Evolutionary conservation across 352 stramenopile genomes (phyloP).

Genomic region (Phytopythium helicoides): DNA sequence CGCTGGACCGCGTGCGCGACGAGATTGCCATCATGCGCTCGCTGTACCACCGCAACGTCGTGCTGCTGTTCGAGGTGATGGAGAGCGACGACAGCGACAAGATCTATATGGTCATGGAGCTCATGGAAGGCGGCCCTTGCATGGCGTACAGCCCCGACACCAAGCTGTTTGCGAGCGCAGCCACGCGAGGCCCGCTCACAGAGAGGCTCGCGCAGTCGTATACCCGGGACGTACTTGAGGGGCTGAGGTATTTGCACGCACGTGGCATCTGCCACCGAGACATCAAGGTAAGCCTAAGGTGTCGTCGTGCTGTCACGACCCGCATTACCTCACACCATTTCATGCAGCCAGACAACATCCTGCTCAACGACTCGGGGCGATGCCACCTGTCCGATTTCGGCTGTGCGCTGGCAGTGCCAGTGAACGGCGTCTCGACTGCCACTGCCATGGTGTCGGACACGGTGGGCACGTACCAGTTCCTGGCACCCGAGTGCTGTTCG

Average conservation of each 20-base stretch:
- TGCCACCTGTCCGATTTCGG: conserved; percentile 89
- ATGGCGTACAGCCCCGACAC: conserved; percentile 75
- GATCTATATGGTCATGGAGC: conserved; percentile 85
- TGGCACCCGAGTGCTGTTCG: conserved; percentile 85
- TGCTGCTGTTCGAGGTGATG: conserved; percentile 90
- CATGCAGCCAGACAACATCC: conserved; percentile 82
- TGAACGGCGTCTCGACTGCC: neutral
- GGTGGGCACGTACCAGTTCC: conserved; percentile 89
- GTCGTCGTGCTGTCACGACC: too few species aligned
- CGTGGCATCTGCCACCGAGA: conserved; percentile 84
- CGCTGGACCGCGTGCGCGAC: conserved; percentile 73
- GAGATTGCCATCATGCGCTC: conserved; percentile 88
- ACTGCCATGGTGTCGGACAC: conserved; percentile 62
- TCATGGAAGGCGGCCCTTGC: conserved; percentile 79
- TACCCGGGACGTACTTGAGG: conserved; percentile 69
- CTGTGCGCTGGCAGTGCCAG: conserved; percentile 51
- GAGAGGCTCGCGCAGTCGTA: conserved; percentile 69
- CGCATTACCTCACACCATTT: too few species aligned
- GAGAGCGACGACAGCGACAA: conserved; percentile 76
- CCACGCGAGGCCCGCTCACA: conserved; percentile 46
- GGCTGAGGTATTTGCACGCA: conserved; percentile 77
- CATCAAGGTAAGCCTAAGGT: conserved; percentile 72
- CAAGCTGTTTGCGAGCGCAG: conserved; percentile 67
- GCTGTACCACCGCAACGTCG: conserved; percentile 90
- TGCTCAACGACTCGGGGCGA: conserved; percentile 73